Evolutionary conservation across 331 rosid genomes (phyloP).

Genomic region (Pyrus hybrid): DNA sequence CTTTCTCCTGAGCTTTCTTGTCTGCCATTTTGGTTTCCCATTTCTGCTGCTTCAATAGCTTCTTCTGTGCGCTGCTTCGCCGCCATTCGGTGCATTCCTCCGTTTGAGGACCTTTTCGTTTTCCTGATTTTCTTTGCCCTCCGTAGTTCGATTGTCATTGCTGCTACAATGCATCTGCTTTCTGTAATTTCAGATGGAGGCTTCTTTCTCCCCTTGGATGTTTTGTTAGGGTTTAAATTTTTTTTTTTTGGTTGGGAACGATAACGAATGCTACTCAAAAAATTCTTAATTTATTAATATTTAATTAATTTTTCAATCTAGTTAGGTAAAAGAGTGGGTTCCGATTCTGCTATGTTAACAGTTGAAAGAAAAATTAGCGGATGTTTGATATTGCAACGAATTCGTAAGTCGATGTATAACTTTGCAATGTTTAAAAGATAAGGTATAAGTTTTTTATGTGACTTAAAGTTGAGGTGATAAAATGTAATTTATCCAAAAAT

Average conservation of each 20-base stretch:
- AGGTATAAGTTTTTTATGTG: no score
- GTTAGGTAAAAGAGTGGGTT: no score
- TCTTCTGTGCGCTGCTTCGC: conserved; percentile 53
- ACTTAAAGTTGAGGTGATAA: no score
- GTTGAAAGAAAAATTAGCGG: no score
- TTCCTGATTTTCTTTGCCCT: conserved; percentile 7
- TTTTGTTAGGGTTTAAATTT: background rate
- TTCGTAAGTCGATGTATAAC: no score
- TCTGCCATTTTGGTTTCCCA: conserved; percentile 75
- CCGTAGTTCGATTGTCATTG: conserved; percentile 3
- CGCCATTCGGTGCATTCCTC: background rate
- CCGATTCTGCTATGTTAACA: no score
- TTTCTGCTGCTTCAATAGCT: conserved; percentile 52
- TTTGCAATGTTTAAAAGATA: no score
- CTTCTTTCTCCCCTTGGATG: background rate
- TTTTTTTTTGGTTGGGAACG: background rate
- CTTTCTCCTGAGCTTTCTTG: conserved; percentile 68
- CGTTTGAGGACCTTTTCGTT: background rate
- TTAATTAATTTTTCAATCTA: no score
- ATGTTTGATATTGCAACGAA: no score
- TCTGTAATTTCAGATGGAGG: background rate
- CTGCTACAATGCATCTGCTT: background rate
- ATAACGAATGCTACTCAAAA: background rate
- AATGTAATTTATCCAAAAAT: no score
- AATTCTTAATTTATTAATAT: no score